Conservation (phyloP, 345 rosid genomes). For the Bretschneidera sinensis region DNA sequence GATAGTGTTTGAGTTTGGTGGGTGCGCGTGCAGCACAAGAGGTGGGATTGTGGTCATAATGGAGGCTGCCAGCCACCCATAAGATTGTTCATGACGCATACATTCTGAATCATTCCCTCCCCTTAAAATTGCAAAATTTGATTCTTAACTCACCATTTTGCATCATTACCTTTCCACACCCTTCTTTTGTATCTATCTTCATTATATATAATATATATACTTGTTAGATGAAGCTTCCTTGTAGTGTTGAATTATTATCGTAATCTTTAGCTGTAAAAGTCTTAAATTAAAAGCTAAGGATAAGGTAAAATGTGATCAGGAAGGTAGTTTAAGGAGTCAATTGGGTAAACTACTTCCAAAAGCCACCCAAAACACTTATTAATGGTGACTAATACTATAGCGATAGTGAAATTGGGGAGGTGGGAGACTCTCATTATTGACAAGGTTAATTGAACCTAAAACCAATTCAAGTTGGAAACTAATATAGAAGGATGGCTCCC, state of each 20-base stretch:
- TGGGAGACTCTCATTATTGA: no score
- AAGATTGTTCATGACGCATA: neutral
- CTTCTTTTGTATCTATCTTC: no score
- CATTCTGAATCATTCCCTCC: neutral
- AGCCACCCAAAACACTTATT: neutral
- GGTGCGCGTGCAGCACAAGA: slow-evolving; percentile 50
- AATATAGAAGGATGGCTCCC: neutral
- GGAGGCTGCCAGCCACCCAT: neutral
- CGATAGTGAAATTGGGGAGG: no score
- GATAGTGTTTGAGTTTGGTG: slow-evolving; percentile 49
- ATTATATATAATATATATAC: no score
- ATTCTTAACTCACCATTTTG: no score
- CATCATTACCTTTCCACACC: no score
- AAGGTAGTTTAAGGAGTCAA: neutral
- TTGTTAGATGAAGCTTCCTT: neutral
- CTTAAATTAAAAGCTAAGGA: neutral
- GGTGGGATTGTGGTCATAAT: slow-evolving; percentile 49
- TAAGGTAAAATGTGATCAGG: neutral
- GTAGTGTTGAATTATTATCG: neutral
- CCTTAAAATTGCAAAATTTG: neutral
- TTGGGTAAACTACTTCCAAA: neutral
- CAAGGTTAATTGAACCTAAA: no score
- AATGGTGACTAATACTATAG: no score
- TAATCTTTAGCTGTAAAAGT: neutral
- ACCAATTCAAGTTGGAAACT: no score